Percentiles rank a stretch among this genome's conserved stretches.
phyloP scores from a whole-genome alignment of 2,329 filamentous ascomycete genomes.

The Ceratocystis destructans region DNA sequence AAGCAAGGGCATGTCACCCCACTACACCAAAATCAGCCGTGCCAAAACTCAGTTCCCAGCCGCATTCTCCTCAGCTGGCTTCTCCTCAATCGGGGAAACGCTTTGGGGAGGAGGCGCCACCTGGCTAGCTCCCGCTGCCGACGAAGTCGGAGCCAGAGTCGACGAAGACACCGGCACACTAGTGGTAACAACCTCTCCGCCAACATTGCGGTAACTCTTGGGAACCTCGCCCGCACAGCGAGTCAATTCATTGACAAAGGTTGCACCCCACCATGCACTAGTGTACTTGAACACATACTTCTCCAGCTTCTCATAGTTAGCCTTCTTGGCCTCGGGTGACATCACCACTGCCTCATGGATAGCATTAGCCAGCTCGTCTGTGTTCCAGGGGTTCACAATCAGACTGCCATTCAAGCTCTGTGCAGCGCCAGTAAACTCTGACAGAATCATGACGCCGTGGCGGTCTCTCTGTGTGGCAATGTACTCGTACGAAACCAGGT shows the following conservation, averaged over 20 bases:
- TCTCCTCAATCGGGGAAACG: slow-evolving; percentile 16
- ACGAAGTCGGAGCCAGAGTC: not conserved
- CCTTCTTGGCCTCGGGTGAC: slow-evolving; percentile 71
- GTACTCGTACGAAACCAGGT: slow-evolving; percentile 95
- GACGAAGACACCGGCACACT: slow-evolving; percentile 18
- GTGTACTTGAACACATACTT: slow-evolving; percentile 97
- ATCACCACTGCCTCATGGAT: slow-evolving; percentile 96
- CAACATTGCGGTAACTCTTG: slow-evolving; percentile 32
- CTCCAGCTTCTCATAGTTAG: slow-evolving; percentile 83
- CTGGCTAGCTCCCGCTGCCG: not conserved
- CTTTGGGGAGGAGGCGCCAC: not conserved
- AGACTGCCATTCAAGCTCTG: slow-evolving; percentile 87
- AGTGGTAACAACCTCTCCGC: slow-evolving; percentile 23
- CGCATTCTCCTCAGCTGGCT: slow-evolving; percentile 10
- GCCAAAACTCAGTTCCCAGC: not conserved
- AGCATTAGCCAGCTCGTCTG: slow-evolving; percentile 81
- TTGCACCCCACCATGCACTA: slow-evolving; percentile 90
- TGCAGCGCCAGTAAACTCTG: slow-evolving; percentile 90
- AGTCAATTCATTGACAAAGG: slow-evolving; percentile 76
- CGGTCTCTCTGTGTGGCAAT: slow-evolving; percentile 84
- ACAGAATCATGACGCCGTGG: slow-evolving; percentile 87
- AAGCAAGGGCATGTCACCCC: not conserved
- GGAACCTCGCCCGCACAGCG: slow-evolving; percentile 33
- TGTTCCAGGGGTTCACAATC: slow-evolving; percentile 98
- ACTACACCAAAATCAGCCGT: not conserved